Evolutionary conservation across 1,139 yeast genomes (phyloP), one percentile per base, ranked within the genome.

Genomic region (Geotrichum klebahnii): DNA sequence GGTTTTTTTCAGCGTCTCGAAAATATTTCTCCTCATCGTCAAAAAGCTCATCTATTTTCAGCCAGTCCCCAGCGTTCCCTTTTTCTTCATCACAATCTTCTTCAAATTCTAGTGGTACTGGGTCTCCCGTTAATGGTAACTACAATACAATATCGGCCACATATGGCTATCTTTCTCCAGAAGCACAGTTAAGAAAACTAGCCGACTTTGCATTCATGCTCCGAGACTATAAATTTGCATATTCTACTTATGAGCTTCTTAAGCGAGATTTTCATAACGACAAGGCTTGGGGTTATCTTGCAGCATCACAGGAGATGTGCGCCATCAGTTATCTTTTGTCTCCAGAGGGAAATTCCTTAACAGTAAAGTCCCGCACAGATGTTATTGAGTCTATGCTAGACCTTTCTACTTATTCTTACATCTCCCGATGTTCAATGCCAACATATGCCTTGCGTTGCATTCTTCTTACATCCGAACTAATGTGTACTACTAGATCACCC

Each of bases 141-240:
- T 73, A 64, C 53, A 79, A 79, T 60, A 59, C 72, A 22, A 66
- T 65, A n/a, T 75, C 73, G 29, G 78, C 77, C 33, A 79, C 71
- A 54, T 86, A 85, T 63, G 70, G 76, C 49, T 77, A 78, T 44
- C 69, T 80, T 1, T 74, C 90, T 0, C 78, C 84, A 0, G 97
- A 89, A 61, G 87, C 88, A 59, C 76, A 79, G 44, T 74, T 89
- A 31, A 72, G 97, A 46, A 84, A 85, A 61, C 70, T 92, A 38
- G 97, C 95, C 0, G 98, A 92, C 66, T 88, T 95, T 88, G 81
- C 92, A 5, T 79, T 92, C 59, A 86, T 92, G 79, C 70, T 90
- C 22, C 79, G 90, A 42, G 97, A 92, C 67, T 92, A 85, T 72
- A 83, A 83, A 63, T 82, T 81, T 56, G 94, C 97, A 6, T 84